Percentiles rank a stretch among this genome's conserved stretches.
These are phyloP conservation scores for Scedosporium dehoogii DNA, from an alignment of 2,329 filamentous ascomycete genomes.

Conservation along the genomic window DNA sequence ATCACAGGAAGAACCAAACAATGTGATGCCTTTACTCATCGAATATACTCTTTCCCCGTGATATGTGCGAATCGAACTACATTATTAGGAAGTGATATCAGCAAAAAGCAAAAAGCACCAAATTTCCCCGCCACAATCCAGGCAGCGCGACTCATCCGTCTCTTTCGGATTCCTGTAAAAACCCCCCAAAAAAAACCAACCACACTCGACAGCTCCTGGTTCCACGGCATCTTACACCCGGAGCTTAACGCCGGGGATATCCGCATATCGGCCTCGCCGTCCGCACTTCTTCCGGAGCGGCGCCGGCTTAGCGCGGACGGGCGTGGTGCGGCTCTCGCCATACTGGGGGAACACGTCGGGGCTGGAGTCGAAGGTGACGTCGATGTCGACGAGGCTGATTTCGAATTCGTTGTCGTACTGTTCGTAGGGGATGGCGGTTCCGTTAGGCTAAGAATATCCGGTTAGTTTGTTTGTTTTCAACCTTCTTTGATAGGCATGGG, in stretches of 20 bases:
- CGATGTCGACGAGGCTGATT: constrained; percentile 8
- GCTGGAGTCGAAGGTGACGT: constrained; percentile 5
- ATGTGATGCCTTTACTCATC: no score
- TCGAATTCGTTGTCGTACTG: constrained; percentile 6
- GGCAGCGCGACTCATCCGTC: no score
- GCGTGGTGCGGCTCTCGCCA: constrained; percentile 3
- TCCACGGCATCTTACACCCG: background rate
- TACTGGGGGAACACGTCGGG: constrained; percentile 8
- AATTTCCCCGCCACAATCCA: no score
- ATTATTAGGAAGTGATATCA: no score
- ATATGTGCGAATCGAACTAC: no score
- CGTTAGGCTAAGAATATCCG: constrained; percentile 6
- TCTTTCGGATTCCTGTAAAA: no score
- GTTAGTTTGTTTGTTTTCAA: background rate
- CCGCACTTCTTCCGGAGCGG: background rate
- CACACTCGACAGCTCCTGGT: no score
- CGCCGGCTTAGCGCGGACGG: constrained; percentile 4
- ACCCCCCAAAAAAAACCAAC: no score
- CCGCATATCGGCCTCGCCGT: background rate
- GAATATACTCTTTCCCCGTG: no score
- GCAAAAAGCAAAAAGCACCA: no score
- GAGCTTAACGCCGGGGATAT: background rate
- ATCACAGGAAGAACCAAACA: no score
- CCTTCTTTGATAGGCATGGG: background rate
- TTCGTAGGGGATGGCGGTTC: constrained; percentile 7